Evolutionary conservation across 2,329 filamentous ascomycete genomes (phyloP).

Genomic region (Aureobasidium sp.): DNA sequence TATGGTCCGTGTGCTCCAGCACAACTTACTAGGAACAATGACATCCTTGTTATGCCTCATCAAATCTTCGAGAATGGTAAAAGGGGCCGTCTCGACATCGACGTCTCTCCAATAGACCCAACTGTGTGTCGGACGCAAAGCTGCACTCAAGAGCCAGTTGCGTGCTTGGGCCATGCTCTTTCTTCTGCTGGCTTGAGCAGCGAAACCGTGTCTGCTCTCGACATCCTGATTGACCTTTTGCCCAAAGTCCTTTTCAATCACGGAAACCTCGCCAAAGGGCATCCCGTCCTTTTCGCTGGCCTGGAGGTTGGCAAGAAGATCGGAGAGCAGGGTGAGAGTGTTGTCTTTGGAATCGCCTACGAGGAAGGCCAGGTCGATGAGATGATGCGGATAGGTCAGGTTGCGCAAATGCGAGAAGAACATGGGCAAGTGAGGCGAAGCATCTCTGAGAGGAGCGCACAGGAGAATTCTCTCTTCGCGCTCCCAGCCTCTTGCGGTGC

Average conservation of each 20-base stretch:
- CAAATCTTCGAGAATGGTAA: slow-evolving; percentile 92
- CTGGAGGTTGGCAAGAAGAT: slow-evolving; percentile 73
- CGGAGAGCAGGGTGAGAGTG: slow-evolving; percentile 68
- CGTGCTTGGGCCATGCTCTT: slow-evolving; percentile 97
- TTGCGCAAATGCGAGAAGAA: slow-evolving; percentile 98
- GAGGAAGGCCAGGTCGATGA: slow-evolving; percentile 93
- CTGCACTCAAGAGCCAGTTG: slow-evolving; percentile 93
- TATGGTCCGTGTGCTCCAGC: slow-evolving; percentile 23
- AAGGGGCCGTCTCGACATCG: slow-evolving; percentile 93
- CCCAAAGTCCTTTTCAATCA: slow-evolving; percentile 98
- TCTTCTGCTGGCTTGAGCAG: slow-evolving; percentile 83
- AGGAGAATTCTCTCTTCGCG: slow-evolving; percentile 90
- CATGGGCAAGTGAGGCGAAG: slow-evolving; percentile 86
- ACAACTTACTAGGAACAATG: slow-evolving; percentile 82
- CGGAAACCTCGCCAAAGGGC: slow-evolving; percentile 90
- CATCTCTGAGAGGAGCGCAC: slow-evolving; percentile 89
- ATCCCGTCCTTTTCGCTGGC: slow-evolving; percentile 69
- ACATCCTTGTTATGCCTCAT: slow-evolving; percentile 99
- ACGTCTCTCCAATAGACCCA: slow-evolving; percentile 99
- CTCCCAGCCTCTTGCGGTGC: slow-evolving; percentile 90
- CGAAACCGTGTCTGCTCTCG: slow-evolving; percentile 94
- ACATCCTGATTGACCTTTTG: slow-evolving; percentile 97
- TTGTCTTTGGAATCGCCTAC: slow-evolving; percentile 96
- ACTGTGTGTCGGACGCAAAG: slow-evolving; percentile 86
- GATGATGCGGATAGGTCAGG: slow-evolving; percentile 91